Evolutionary conservation across 2,329 filamentous ascomycete genomes (phyloP), one percentile per base, ranked within the genome.

Genomic region (Diaporthe capsici): DNA sequence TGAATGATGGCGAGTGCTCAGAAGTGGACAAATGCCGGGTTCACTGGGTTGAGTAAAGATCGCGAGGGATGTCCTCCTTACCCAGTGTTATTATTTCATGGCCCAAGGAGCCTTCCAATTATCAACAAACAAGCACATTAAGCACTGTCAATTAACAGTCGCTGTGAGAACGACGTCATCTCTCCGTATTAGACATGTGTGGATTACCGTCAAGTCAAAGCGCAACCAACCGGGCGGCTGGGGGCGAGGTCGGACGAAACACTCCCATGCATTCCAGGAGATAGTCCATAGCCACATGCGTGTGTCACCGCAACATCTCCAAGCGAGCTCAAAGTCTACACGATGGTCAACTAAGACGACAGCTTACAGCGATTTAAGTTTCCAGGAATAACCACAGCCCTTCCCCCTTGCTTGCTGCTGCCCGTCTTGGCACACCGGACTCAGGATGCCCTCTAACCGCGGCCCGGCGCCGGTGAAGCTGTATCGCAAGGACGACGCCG

Each of bases 381-480:
- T 10, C 2, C 22, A 17, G 15, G 25, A 37, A 22, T 25, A 42
- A 39, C 5, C 20, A 2, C 15, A 12, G 4, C 47, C 12, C 49
- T 8, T 12, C 13, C 49, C 47, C n/a, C 44, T 31, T 55, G 49
- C 65, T 55, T 53, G 13, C 47, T 39, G 28, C 22, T 31, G 22
- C 31, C 31, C 37, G 15, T 70, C 49, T 42, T 20, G 49, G 31
- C 39, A 65, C 25, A 22, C 4, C 51, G 3, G 15, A 28, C 8
- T 57, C 68, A 81, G 74, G 49, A 84, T 84, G 83, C 81, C 83
- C 28, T 77, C 80, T 7, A 55, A 70, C 76, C 81, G 82, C 71
- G 81, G 83, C 57, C 81, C 81, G 25, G 80, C 82, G 15, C 76
- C 79, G 15, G 82, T 82, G 13, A 81, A 80, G 73, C 77, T 83